These are phyloP conservation scores for Sporothrix phasma DNA, from an alignment of 2,329 filamentous ascomycete genomes.

Conservation along the genomic window DNA sequence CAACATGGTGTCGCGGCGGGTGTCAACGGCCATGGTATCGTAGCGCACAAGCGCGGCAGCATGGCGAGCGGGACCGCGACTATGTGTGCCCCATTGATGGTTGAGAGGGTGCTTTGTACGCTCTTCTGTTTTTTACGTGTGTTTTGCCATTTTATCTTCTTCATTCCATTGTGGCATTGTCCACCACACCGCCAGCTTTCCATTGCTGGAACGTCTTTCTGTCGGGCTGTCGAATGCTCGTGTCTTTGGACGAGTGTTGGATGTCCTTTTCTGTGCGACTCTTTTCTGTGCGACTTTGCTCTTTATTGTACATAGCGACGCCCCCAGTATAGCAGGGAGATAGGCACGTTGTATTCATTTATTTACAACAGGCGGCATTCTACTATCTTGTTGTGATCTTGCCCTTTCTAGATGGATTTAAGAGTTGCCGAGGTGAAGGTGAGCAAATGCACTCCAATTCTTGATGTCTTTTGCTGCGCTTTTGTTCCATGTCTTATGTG, in stretches of 20 bases:
- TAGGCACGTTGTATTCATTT: neutral
- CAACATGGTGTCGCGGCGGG: neutral
- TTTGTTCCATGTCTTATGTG: too few relatives aligned
- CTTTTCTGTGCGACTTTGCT: neutral
- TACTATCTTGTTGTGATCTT: too few relatives aligned
- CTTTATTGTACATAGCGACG: neutral
- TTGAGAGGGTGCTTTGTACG: conserved; percentile 20
- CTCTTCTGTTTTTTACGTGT: neutral
- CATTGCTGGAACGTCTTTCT: neutral
- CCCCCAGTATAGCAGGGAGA: neutral
- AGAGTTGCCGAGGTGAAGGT: too few relatives aligned
- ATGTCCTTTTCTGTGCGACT: too few relatives aligned
- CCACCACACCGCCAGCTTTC: neutral
- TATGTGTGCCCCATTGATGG: conserved; percentile 51
- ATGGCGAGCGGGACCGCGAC: conserved; percentile 31
- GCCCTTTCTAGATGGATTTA: too few relatives aligned
- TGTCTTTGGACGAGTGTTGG: too few relatives aligned
- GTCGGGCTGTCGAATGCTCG: too few relatives aligned
- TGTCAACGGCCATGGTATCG: neutral
- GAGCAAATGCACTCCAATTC: too few relatives aligned
- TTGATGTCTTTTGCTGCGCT: too few relatives aligned
- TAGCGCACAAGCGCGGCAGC: neutral
- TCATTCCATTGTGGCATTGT: neutral
- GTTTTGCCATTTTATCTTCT: neutral
- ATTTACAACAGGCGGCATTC: too few relatives aligned